Percentiles rank a stretch among this genome's conserved stretches.
Evolutionary conservation across 306 rosid species (phyloP).

Genomic region (Gleditsia sinensis): DNA sequence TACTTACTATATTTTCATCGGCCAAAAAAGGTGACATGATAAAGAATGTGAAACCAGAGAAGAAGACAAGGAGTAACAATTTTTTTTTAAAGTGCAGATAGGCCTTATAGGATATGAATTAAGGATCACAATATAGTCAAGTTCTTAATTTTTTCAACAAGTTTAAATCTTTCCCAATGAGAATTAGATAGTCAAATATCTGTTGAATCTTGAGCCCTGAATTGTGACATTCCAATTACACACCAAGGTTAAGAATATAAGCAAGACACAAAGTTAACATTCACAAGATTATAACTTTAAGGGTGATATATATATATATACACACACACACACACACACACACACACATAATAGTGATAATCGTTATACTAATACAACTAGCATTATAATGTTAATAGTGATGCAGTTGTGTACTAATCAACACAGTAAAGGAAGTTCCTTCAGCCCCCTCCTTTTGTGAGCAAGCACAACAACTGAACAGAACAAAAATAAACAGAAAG

Average conservation of each 20-base stretch:
- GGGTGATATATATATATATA: not conserved
- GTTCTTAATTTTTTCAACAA: not conserved
- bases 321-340: no score
- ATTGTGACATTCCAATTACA: not conserved
- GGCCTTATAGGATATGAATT: not conserved
- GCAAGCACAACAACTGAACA: conserved; percentile 16
- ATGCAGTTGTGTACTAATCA: not conserved
- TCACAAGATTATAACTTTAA: not conserved
- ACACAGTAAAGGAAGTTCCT: not conserved
- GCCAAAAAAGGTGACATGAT: not conserved
- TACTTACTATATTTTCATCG: no score
- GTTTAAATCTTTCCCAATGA: not conserved
- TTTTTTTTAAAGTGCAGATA: no score
- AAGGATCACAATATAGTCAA: not conserved
- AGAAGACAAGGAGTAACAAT: not conserved
- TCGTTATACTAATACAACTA: not conserved
- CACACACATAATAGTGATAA: not conserved
- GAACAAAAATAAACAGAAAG: not conserved
- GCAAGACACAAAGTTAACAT: not conserved
- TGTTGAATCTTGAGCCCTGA: not conserved
- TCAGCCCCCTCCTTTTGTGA: not conserved
- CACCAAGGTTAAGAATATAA: not conserved
- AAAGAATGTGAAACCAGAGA: not conserved
- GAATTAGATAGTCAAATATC: not conserved
- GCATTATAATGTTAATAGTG: not conserved